Conservation (phyloP, 2,329 filamentous ascomycete species). For the Aspergillus texensis region DNA sequence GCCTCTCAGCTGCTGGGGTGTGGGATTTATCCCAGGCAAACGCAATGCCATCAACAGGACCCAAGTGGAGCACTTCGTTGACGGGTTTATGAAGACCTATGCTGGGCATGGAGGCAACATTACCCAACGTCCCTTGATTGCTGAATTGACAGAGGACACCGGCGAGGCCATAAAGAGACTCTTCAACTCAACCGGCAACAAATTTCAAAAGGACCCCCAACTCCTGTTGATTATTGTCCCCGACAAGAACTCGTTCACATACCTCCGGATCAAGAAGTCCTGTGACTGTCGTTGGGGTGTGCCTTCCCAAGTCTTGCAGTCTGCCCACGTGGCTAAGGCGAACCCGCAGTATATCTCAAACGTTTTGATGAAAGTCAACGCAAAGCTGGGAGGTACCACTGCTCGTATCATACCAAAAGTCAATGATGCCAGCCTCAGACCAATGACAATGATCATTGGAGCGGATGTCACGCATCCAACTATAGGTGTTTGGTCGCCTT, state of each 20-base stretch:
- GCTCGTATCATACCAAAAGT: slow-evolving; percentile 53
- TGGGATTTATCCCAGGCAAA: slow-evolving; percentile 66
- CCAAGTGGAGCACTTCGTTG: slow-evolving; percentile 56
- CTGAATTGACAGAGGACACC: slow-evolving; percentile 47
- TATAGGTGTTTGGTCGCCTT: slow-evolving; percentile 67
- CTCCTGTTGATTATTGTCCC: slow-evolving; percentile 79
- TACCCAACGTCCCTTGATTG: slow-evolving; percentile 47
- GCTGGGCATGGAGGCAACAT: slow-evolving; percentile 63
- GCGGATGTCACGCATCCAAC: slow-evolving; percentile 86
- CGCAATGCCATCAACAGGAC: slow-evolving; percentile 49
- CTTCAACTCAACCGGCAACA: slow-evolving; percentile 58
- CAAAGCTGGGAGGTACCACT: slow-evolving; percentile 86
- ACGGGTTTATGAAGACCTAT: slow-evolving; percentile 65
- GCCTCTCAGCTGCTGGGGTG: slow-evolving; percentile 72
- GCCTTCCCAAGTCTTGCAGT: slow-evolving; percentile 79
- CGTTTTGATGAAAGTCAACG: slow-evolving; percentile 94
- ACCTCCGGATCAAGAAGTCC: slow-evolving; percentile 86
- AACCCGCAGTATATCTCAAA: slow-evolving; percentile 88
- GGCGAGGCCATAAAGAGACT: slow-evolving; percentile 59
- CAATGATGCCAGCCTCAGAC: slow-evolving; percentile 38
- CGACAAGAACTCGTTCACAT: slow-evolving; percentile 70
- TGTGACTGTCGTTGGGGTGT: slow-evolving; percentile 84
- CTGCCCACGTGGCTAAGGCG: slow-evolving; percentile 67
- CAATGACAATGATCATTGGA: slow-evolving; percentile 77
- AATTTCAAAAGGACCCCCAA: slow-evolving; percentile 64